Evolutionary conservation across 805 yeast genomes (phyloP).

Genomic region (Lachancea cidri): DNA sequence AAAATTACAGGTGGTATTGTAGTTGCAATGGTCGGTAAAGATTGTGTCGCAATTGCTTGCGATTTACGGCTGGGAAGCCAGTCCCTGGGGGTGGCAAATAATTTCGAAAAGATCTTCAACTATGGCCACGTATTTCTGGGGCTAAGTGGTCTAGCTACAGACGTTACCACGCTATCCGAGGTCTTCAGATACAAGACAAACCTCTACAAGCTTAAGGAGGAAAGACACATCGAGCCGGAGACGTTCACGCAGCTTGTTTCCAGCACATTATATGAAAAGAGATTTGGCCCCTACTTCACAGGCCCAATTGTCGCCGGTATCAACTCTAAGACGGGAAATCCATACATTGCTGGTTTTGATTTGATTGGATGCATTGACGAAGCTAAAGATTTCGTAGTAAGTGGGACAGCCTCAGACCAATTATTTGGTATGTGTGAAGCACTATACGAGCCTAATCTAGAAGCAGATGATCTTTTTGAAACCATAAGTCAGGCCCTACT

Average conservation of each 20-base stretch:
- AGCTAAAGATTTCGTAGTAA: constrained; percentile 89
- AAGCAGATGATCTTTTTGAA: constrained; percentile 92
- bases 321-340: constrained; percentile 72
- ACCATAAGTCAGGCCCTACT: constrained; percentile 90
- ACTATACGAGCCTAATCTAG: constrained; percentile 87
- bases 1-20: constrained; percentile 73
- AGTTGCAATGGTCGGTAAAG: constrained; percentile 98
- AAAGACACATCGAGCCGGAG: constrained; percentile 86
- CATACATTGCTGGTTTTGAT: constrained; percentile 94
- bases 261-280: constrained; percentile 78
- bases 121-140: constrained; percentile 86
- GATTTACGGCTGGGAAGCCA: constrained; percentile 93
- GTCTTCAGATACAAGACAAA: constrained; percentile 80
- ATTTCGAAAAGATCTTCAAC: constrained; percentile 87
- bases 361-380: constrained; percentile 94
- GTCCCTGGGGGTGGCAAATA: constrained; percentile 84
- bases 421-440: constrained; percentile 98
- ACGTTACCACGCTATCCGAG: constrained; percentile 81
- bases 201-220: constrained; percentile 85
- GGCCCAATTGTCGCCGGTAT: constrained; percentile 97
- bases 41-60: constrained; percentile 95
- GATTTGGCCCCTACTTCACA: constrained; percentile 95
- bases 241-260: constrained; percentile 91
- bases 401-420: constrained; percentile 97
- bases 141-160: constrained; percentile 92